Percentiles rank a stretch among this genome's conserved stretches.
Conservation (phyloP, 352 stramenopile genomes). For the Pythium apleroticum region DNA sequence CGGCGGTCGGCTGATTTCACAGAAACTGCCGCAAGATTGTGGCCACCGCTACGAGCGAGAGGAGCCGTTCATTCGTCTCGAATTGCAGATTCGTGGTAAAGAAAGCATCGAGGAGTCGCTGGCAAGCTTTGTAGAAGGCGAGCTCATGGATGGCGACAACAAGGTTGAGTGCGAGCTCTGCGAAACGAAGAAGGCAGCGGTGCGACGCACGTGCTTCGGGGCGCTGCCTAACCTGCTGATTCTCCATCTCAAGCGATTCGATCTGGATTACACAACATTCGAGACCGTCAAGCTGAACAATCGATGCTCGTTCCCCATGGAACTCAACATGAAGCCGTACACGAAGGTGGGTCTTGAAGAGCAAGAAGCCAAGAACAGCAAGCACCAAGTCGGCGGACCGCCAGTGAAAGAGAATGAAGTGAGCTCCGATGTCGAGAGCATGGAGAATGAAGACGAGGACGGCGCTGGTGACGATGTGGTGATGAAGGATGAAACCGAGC, state of each 20-base stretch:
- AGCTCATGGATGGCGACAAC: conserved; percentile 99
- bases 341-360: conserved; percentile 97
- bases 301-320: conserved; percentile 96
- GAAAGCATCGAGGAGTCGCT: conserved; percentile 97
- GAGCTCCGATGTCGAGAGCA: conserved; percentile 2
- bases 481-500: conserved; percentile 5
- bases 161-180: conserved; percentile 98
- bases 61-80: conserved; percentile 97
- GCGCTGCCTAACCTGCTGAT: conserved; percentile 96
- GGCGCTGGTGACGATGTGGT: conserved; percentile 1
- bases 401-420: neutral
- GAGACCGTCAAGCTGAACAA: conserved; percentile 99
- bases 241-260: conserved; percentile 99
- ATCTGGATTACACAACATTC: conserved; percentile 99
- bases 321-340: conserved; percentile 98
- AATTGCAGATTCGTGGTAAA: conserved; percentile 98
- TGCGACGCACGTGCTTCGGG: conserved; percentile 95
- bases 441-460: conserved; percentile 16
- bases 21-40: conserved; percentile 90
- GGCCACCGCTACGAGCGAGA: conserved; percentile 94
- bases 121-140: conserved; percentile 95
- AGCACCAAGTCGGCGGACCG: neutral
- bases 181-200: conserved; percentile 96
- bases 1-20: conserved; percentile 82
- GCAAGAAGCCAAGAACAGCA: conserved; percentile 57